Evolutionary conservation across 495 filamentous ascomycete species (phyloP), one percentile per base, ranked within the genome.

Genomic region (Podospora australis): DNA sequence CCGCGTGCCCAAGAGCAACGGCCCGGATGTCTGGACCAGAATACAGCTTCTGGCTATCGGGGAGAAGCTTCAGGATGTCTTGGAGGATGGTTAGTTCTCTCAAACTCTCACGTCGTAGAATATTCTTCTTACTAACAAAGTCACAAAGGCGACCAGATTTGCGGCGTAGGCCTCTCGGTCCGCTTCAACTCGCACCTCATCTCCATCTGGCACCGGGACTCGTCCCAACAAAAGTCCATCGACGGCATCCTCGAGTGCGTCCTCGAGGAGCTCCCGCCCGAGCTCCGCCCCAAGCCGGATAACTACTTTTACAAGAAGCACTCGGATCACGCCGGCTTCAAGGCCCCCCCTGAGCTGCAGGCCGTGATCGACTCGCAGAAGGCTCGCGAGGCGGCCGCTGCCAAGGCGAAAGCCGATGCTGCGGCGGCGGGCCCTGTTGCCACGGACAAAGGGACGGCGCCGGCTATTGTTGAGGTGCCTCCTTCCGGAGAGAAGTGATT

Each of bases 151-250:
- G 90, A 96, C 60, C 85, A 90, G 50, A 84, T 89, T 46, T 88
- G 84, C 58, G 85, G 85, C 39, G 77, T 89, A 46, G 79, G 78
- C 8, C 75, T 86, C 42, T 81, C 79, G 3, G 82, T 87, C 43
- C 77, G 86, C 50, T 88, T 86, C 64, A 88, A 82, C 63, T 81
- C 80, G 3, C 79, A 88, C 56, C 76, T 90, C 30, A 83, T 96
- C 59, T 83, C 81, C 41, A 78, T 96, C 53, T 96, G 90, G 90
- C 90, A 94, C 66, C 84, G 89, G 26, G 84, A 90, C 54, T 74
- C 74, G 25, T 81, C 78, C 13, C 84, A 87, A 61, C 72, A 86
- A 48, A 78, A 73, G 49, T 89, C 85, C 2, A 81, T 90, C 50
- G 79, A 88, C 50, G 73, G 67, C 34, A 76, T 96, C 14, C 72